Evolutionary conservation across 352 stramenopile genomes (phyloP), one percentile per base, ranked within the genome.

Genomic region (Pythium pyrilobum): DNA sequence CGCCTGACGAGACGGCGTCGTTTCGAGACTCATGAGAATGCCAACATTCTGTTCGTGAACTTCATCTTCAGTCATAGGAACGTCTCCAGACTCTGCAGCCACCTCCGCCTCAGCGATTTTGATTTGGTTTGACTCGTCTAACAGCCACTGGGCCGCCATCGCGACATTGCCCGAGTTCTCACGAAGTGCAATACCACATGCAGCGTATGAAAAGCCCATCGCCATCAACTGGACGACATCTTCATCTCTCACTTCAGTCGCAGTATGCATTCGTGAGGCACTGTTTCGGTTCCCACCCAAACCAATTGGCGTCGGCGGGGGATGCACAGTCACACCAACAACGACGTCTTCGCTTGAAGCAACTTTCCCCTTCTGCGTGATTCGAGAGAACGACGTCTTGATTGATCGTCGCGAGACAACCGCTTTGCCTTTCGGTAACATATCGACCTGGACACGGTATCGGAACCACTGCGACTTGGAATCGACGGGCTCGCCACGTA

Each of bases 401-500:
- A 92, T 81, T 5, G 78, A 78, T 23, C 84, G 84, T 15, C 82
- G 70, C 40, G 66, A 77, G 31, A 93, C 76, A 21, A 78, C 57
- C 7, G 76, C 79, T 4, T 66, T 43, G 13, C 68, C 68, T 25
- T 57, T 65, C 16, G 23, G 4, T 1, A 56, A 46, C 43, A 91
- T 75, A n/a, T 87, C 63, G 12, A 95, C 58, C 59, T 93, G 77
- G 7, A 95, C 69, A 9, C 81, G 75, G 61, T 93, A 95, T 25
- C 81, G 81, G 44, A 95, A 95, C 85, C 85, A 95, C 48, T 95
- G 85, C 20, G 85, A 93, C 34, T 90, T 88, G 11, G 60, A 34
- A 41, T 87, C 72, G 4, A 97, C 79, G 24, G 96, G 89, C 61
- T 98, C 97, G 12, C 96, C 96, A 58, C 96, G 86, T 13, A 99